Evolutionary conservation across 1,284 basidiomycete species (phyloP).

Genomic region (Inonotus obliquus): DNA sequence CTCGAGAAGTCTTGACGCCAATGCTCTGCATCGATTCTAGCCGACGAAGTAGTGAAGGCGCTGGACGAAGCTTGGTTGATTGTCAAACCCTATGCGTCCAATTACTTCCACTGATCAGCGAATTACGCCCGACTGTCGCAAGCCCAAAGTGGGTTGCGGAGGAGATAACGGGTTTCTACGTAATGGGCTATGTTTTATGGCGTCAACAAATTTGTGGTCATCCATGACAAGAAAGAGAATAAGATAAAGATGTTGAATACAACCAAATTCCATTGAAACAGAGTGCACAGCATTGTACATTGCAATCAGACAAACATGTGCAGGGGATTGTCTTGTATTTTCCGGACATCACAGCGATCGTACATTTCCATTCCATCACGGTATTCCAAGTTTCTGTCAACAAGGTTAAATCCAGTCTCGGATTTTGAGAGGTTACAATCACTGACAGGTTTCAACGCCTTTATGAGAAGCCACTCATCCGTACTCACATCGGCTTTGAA

Average conservation of each 20-base stretch:
- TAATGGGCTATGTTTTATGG: background rate
- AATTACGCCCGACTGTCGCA: background rate
- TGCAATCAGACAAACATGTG: background rate
- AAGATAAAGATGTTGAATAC: background rate
- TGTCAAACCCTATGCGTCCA: constrained; percentile 8
- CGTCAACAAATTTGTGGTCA: background rate
- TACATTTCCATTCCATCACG: background rate
- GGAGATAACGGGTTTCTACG: background rate
- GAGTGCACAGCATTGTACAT: constrained; percentile 1
- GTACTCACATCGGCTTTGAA: constrained; percentile 90
- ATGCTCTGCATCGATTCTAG: background rate
- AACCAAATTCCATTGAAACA: background rate
- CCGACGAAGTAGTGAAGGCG: constrained; percentile 12
- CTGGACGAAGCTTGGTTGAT: constrained; percentile 17
- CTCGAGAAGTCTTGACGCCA: background rate
- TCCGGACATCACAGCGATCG: background rate
- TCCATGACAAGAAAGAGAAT: background rate
- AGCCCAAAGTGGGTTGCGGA: background rate
- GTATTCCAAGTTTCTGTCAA: constrained; percentile 6
- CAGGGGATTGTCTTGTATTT: background rate
- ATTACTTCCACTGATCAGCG: constrained; percentile 9
- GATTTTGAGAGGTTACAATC: background rate
- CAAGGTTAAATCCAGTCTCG: background rate
- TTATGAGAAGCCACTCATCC: constrained; percentile 95
- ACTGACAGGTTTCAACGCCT: constrained; percentile 81